Percentiles rank a stretch among this genome's conserved stretches.
phyloP scores from a whole-genome alignment of 495 filamentous ascomycete species.

The Aspergillus steynii region DNA sequence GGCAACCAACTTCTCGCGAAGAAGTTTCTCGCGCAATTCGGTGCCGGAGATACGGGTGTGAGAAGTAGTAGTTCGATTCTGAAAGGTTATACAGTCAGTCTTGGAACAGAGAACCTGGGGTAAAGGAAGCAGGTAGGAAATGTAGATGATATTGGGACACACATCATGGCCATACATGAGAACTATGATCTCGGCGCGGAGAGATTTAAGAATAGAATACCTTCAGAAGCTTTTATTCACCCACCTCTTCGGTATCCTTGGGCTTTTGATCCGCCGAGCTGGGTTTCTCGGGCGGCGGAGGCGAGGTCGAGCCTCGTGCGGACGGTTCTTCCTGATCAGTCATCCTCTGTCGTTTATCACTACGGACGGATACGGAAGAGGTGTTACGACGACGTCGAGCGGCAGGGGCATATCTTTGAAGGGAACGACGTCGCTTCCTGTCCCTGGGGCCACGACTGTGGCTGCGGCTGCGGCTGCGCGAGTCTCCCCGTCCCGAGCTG shows the following conservation, averaged over 20 bases:
- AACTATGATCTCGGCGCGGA: neutral
- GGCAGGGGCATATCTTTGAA: constrained; percentile 53
- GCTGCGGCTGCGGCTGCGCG: constrained; percentile 32
- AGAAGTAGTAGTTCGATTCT: constrained; percentile 8
- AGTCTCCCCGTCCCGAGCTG: constrained; percentile 29
- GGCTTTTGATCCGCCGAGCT: constrained; percentile 24
- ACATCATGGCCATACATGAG: constrained; percentile 1
- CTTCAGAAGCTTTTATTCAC: constrained; percentile 38
- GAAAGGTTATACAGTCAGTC: constrained; percentile 13
- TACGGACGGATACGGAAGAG: constrained; percentile 53
- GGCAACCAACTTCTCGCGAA: constrained; percentile 66
- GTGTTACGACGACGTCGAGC: constrained; percentile 50
- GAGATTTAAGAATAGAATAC: constrained; percentile 9
- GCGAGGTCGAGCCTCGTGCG: constrained; percentile 52
- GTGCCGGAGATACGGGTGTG: constrained; percentile 41
- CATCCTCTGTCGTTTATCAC: constrained; percentile 50
- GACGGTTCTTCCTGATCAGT: constrained; percentile 61
- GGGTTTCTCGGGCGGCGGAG: constrained; percentile 29
- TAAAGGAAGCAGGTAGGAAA: neutral
- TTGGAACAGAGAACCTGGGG: constrained; percentile 4
- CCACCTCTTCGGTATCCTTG: constrained; percentile 47
- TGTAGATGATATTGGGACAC: neutral
- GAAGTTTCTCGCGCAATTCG: constrained; percentile 63
- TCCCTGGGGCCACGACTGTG: constrained; percentile 42
- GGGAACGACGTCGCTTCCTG: constrained; percentile 51